These are phyloP conservation scores for Pachysandra terminalis DNA, from an alignment of 164 flowering plant genomes.

Conservation along the genomic window DNA sequence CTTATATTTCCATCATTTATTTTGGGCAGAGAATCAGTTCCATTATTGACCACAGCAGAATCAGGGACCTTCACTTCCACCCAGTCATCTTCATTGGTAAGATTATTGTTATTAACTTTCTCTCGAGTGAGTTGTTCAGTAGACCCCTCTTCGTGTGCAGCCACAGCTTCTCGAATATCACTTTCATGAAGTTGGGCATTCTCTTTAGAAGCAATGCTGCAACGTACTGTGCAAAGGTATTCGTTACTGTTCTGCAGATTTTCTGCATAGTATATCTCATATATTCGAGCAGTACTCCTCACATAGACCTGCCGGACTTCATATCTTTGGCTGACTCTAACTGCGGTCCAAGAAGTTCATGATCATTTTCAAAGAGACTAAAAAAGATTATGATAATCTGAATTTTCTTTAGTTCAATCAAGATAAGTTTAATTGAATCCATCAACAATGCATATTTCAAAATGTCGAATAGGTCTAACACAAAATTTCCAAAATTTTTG, in stretches of 20 bases:
- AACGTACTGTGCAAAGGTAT: conserved; percentile 87
- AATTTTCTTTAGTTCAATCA: not conserved
- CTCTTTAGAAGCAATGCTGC: conserved; percentile 52
- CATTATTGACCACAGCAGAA: conserved; percentile 19
- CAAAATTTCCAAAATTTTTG: too few species aligned
- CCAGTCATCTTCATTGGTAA: conserved; percentile 74
- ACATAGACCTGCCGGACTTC: conserved; percentile 77
- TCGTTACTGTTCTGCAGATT: conserved; percentile 39
- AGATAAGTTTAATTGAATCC: not conserved
- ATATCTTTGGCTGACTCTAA: conserved; percentile 50
- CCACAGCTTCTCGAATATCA: conserved; percentile 23
- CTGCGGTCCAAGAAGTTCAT: conserved; percentile 37
- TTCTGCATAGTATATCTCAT: conserved; percentile 66
- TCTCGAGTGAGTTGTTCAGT: conserved; percentile 16
- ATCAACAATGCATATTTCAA: not conserved
- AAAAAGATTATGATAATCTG: not conserved
- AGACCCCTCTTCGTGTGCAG: conserved; percentile 17
- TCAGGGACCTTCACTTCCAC: conserved; percentile 60
- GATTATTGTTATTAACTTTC: conserved; percentile 17
- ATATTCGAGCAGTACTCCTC: conserved; percentile 75
- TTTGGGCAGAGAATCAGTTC: conserved; percentile 16
- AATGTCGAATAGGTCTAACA: too few species aligned
- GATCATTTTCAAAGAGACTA: not conserved
- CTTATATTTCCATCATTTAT: conserved; percentile 10
- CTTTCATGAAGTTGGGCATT: conserved; percentile 25